Conservation (phyloP, 2,329 filamentous ascomycete genomes). For the Aspergillus caelatus region DNA sequence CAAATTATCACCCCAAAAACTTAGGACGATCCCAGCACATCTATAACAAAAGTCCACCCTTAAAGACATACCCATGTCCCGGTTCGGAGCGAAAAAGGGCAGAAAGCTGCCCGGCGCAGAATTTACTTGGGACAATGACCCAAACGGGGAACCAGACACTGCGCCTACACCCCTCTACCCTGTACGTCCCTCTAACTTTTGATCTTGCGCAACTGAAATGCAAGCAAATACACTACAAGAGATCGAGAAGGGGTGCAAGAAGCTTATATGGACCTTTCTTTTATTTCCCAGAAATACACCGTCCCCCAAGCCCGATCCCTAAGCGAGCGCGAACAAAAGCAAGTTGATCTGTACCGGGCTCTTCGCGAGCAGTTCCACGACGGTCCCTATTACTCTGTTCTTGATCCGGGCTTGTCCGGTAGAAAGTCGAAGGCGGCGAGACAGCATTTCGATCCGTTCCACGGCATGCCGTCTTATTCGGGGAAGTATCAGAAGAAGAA, state of each 20-base stretch:
- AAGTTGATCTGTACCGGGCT: constrained; percentile 54
- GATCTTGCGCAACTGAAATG: neutral
- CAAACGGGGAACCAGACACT: constrained; percentile 44
- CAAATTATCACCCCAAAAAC: neutral
- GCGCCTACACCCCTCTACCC: constrained; percentile 53
- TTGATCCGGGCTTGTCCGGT: constrained; percentile 43
- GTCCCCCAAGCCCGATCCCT: constrained; percentile 38
- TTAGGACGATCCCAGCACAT: neutral
- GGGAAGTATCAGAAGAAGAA: constrained; percentile 61
- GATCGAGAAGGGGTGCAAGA: too few relatives aligned
- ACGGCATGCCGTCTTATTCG: constrained; percentile 63
- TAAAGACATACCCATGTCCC: constrained; percentile 36
- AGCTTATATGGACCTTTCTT: neutral
- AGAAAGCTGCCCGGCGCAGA: constrained; percentile 45
- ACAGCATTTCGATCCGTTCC: constrained; percentile 62
- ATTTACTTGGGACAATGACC: constrained; percentile 45
- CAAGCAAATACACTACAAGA: neutral
- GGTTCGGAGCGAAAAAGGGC: constrained; percentile 42
- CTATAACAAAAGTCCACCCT: neutral
- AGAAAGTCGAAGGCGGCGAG: constrained; percentile 37
- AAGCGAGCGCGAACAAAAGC: constrained; percentile 46
- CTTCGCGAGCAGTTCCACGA: constrained; percentile 60
- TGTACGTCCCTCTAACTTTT: constrained; percentile 34
- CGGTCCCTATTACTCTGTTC: constrained; percentile 61
- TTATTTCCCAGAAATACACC: constrained; percentile 39